phyloP scores from a whole-genome alignment of 1,284 basidiomycete genomes.

The Violaceomyces palustris region DNA sequence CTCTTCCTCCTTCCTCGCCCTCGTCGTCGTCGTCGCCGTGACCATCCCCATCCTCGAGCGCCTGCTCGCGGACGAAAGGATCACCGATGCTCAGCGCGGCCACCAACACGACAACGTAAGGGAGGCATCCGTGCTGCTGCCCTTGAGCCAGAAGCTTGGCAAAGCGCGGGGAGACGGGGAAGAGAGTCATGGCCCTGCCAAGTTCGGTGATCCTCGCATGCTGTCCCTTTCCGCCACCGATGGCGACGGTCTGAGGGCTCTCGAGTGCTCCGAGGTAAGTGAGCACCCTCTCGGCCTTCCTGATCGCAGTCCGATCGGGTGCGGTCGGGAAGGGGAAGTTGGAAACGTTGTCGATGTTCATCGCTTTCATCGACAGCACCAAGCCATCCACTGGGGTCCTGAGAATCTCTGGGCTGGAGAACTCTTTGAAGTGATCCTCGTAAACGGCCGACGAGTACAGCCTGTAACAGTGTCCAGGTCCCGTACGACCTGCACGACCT shows the following conservation, averaged over 20 bases:
- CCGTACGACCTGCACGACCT: conserved; percentile 71
- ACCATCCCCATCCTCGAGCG: conserved; percentile 55
- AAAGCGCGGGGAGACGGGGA: conserved; percentile 87
- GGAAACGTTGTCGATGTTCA: conserved; percentile 93
- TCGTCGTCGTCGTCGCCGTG: conserved; percentile 56
- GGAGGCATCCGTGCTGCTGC: conserved; percentile 82
- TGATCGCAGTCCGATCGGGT: conserved; percentile 73
- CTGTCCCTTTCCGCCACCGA: conserved; percentile 53
- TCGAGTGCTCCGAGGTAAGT: conserved; percentile 71
- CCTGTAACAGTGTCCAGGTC: conserved; percentile 73
- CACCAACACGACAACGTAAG: conserved; percentile 86
- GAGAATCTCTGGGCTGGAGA: conserved; percentile 85
- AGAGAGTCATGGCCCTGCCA: conserved; percentile 83
- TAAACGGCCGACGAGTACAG: conserved; percentile 72
- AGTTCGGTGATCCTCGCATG: conserved; percentile 68
- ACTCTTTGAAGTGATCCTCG: conserved; percentile 84
- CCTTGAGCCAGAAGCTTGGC: conserved; percentile 91
- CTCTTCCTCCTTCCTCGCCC: conserved; percentile 64
- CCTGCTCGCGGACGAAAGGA: conserved; percentile 84
- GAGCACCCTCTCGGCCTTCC: conserved; percentile 76
- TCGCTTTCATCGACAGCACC: conserved; percentile 97
- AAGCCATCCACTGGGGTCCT: conserved; percentile 95
- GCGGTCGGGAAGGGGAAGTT: conserved; percentile 99
- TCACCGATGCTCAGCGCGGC: conserved; percentile 91
- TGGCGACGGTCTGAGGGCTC: conserved; percentile 56